Base-by-base conservation (phyloP, 306 rosid genomes). In the Astragalus membranaceus region DNA sequence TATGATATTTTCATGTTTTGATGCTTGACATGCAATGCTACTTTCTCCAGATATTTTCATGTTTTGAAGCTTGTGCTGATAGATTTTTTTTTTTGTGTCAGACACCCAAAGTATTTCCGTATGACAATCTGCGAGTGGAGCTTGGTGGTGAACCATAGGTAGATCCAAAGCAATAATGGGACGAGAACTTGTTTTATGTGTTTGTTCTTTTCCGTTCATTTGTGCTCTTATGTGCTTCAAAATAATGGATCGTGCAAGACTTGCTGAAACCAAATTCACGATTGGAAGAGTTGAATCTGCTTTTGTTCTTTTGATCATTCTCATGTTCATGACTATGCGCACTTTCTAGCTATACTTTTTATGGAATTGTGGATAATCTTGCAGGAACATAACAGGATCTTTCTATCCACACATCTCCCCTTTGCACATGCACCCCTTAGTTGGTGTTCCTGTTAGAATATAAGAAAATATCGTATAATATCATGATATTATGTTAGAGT, bases 41-140 rank as follows among this genome's bases (percentile, higher is more conserved):
- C 59, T 29, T 78, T 49, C 10, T 62, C 55, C 60, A 46, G 4
- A 63, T 32, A 49, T 47, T 14, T 75, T 20, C 23, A 20, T 26
- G 30, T 26, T 26, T 26, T 26, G 10, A 55, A 30, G 37, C 36
- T 76, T 13, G 30, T 57, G 58, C 79, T 69, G 59, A 73, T 57
- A 62, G 50, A 66, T 60, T 37, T 64, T 6, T 74, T 51, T 36
- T 53, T 46, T 53, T 74, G 73, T 70, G n/a, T 10, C 85, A 91
- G 97, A 43, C 95, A 12, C 96, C 97, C 9, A 95, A 87, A 82
- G 97, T 91, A 35, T 89, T 89, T 76, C 99, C 97, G 0, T 88
- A 89, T 57, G 96, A 89, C 87, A 91, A 91, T 76, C 89, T 95
- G 26, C 78, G 89, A 63, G 95, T 87, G 80, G 97, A 91, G 85